These are phyloP conservation scores for Aspergillus biplanus DNA, from an alignment of 495 filamentous ascomycete species.

Conservation along the genomic window DNA sequence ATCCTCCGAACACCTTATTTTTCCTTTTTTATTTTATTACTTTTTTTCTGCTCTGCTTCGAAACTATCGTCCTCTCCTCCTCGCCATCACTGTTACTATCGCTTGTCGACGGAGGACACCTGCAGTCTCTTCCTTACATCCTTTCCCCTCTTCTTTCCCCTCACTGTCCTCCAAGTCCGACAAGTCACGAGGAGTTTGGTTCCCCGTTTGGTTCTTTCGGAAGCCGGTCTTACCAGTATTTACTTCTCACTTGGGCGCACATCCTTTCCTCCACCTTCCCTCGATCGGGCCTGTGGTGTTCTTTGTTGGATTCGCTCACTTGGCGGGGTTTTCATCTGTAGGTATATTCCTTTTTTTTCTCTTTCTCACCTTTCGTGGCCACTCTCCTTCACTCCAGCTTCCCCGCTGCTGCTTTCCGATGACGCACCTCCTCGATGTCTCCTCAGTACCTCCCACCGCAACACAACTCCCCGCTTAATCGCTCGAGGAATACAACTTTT, in stretches of 20 bases:
- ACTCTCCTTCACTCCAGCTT: not conserved
- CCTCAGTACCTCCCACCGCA: not conserved
- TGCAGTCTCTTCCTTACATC: not conserved
- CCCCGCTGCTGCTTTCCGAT: conserved; percentile 20
- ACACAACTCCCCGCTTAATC: conserved; percentile 3
- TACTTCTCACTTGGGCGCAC: conserved; percentile 1
- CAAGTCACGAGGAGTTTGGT: conserved; percentile 6
- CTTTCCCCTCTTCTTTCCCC: conserved; percentile 9
- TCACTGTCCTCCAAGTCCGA: conserved; percentile 8
- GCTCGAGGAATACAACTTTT: conserved; percentile 7
- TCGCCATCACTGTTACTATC: not conserved
- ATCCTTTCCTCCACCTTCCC: not conserved
- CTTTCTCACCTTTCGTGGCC: not conserved
- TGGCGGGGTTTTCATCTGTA: not conserved
- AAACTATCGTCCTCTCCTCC: conserved; percentile 3
- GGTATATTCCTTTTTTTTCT: conserved; percentile 5
- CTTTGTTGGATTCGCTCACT: not conserved
- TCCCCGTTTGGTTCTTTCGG: not conserved
- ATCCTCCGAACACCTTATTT: conserved; percentile 15
- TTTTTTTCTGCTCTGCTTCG: conserved; percentile 6
- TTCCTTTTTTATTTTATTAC: conserved; percentile 17
- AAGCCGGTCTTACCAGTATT: not conserved
- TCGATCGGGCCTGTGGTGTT: not conserved
- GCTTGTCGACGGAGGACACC: not conserved
- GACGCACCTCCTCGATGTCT: conserved; percentile 21